Conservation (phyloP, 139 green algal genomes). For the Tetradesmus lagerheimii region DNA sequence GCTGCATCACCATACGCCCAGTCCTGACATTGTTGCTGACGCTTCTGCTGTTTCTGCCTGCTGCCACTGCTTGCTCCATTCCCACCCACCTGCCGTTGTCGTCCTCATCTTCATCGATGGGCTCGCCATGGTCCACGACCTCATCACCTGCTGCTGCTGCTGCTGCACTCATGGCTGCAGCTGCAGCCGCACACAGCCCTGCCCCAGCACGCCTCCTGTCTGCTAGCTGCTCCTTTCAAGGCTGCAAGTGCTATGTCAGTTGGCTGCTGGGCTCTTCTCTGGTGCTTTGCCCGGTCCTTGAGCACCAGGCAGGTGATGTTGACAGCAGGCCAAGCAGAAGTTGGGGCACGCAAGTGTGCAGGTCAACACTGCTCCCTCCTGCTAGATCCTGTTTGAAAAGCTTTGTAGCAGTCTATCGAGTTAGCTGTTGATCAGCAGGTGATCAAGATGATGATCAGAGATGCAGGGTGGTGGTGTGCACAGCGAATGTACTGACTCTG, state of each 20-base stretch:
- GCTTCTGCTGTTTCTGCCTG: neutral
- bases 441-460: neutral
- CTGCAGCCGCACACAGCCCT: neutral
- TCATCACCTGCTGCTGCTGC: neutral
- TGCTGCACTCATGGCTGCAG: neutral
- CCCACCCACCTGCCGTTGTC: slow-evolving; percentile 43
- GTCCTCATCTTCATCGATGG: slow-evolving; percentile 43
- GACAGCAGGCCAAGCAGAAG: neutral
- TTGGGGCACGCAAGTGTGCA: too few species aligned
- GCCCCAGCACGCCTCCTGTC: neutral
- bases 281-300: neutral
- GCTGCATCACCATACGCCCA: neutral
- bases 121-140: slow-evolving; percentile 24
- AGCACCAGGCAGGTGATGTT: neutral
- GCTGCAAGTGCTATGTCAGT: neutral
- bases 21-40: neutral
- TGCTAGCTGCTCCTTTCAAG: neutral
- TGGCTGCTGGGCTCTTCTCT: neutral
- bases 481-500: neutral
- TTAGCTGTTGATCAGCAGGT: neutral
- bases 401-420: neutral
- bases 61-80: too few species aligned
- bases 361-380: too few species aligned
- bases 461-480: neutral
- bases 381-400: too few species aligned